Base-by-base conservation (phyloP, 345 rosid genomes). In the Gossypium thurberi region DNA sequence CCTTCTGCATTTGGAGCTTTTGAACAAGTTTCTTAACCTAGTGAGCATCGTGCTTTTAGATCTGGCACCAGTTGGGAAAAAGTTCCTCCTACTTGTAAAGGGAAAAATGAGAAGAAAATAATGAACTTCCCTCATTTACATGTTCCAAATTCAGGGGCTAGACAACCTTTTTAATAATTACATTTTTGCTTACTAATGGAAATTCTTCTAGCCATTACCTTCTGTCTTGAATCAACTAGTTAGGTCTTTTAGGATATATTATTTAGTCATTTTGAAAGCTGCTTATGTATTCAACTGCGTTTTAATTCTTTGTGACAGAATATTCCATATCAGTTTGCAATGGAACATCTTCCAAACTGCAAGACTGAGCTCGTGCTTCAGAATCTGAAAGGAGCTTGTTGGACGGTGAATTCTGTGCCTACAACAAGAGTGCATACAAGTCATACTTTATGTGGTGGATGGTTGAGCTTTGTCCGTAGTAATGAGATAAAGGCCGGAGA, bases 381-480 rank as follows among this genome's bases (percentile, higher is more conserved):
- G 68, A 84, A 84, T 20, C 48, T 83, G 72, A 83, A 84, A 81
- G 88, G 88, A 72, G 83, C 70, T 60, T 76, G 74, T 73, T 88
- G 90, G 90, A 80, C 80, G 26, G 90, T 86, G 77, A 88, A 86
- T 76, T 86, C 92, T 53, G 87, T 88, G 67, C 90, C 90, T 43
- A 83, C 90, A 73, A 85, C 90, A 51, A 86, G 79, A 79, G 92
- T 85, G 58, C 90, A 86, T 72, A 82, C 89, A 59, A 83, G 82
- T 71, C 90, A 88, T 82, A 88, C 92, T 55, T 80, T 86, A 51
- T 88, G 89, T 75, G 89, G 86, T 52, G 92, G 92, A 57, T 88
- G 92, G 92, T 75, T 86, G 84, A 85, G 85, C 59, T 88, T 86
- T 79, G 90, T 86, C 20, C 88, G 85, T 17, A 66, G 81, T 71